Evolutionary conservation across 139 green algal genomes (phyloP).

Genomic region (Raphidocelis subcapitata): DNA sequence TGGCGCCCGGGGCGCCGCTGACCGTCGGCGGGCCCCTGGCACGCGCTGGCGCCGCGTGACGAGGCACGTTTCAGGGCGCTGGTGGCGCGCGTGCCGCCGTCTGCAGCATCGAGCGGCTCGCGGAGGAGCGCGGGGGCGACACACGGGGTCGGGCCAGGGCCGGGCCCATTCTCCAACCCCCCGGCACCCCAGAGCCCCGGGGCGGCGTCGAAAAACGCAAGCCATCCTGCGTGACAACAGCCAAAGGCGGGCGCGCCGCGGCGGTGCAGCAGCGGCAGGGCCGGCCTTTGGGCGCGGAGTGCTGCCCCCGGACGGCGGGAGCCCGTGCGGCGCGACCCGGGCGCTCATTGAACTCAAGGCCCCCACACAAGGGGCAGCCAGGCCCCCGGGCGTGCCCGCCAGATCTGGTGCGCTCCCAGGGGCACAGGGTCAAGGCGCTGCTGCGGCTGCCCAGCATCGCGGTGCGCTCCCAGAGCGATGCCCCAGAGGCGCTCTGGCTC

Average conservation of each 20-base stretch:
- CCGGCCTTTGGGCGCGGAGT: not conserved
- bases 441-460: conserved; percentile 52
- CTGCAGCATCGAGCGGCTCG: not conserved
- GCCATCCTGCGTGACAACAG: not conserved
- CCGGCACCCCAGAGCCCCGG: not conserved
- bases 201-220: not conserved
- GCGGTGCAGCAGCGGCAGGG: not conserved
- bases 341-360: no score
- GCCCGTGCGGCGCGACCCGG: no score
- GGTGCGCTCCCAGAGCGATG: conserved; percentile 5
- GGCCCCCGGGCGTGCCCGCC: no score
- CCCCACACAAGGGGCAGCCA: no score
- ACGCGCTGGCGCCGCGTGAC: no score
- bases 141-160: not conserved
- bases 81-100: not conserved
- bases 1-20: no score
- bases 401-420: conserved; percentile 25
- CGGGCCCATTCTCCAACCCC: not conserved
- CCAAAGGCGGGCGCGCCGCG: not conserved
- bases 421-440: conserved; percentile 40
- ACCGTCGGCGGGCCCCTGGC: no score
- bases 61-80: not conserved
- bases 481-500: conserved; percentile 43
- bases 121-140: no score
- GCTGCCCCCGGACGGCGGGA: no score